Conservation (phyloP, 192 early-diverging fungal species). For the Allomyces arbusculus region DNA sequence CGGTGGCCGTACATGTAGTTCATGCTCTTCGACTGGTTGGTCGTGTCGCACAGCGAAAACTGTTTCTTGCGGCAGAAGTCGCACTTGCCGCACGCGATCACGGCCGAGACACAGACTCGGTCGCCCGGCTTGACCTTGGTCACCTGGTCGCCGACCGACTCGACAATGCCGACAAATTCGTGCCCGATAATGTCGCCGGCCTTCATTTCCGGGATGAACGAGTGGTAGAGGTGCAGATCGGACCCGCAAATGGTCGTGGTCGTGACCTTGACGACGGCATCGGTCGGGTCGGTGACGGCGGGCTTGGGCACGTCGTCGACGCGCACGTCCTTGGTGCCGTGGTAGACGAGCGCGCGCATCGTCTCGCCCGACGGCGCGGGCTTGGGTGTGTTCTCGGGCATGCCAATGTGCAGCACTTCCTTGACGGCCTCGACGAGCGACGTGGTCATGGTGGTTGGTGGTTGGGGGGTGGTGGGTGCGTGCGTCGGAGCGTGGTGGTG, state of each 20-base stretch:
- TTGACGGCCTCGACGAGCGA: too few relatives aligned
- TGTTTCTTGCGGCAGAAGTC: slow-evolving; percentile 21
- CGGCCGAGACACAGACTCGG: slow-evolving; percentile 20
- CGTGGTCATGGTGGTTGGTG: too few relatives aligned
- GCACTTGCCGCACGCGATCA: slow-evolving; percentile 30
- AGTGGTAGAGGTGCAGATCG: slow-evolving; percentile 25
- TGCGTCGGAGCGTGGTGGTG: too few relatives aligned
- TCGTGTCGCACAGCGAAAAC: slow-evolving; percentile 25
- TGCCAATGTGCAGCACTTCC: too few relatives aligned
- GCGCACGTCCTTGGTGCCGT: too few relatives aligned
- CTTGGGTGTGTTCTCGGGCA: too few relatives aligned
- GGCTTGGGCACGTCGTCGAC: slow-evolving; percentile 11
- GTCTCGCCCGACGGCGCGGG: too few relatives aligned
- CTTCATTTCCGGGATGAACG: slow-evolving; percentile 19
- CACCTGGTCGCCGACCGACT: slow-evolving; percentile 17
- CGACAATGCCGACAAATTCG: slow-evolving; percentile 24
- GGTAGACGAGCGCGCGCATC: too few relatives aligned
- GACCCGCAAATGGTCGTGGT: slow-evolving; percentile 23
- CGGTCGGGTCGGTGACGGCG: slow-evolving; percentile 20
- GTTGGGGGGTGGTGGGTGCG: too few relatives aligned
- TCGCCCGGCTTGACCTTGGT: slow-evolving; percentile 21
- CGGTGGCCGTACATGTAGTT: slow-evolving; percentile 24
- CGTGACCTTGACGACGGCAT: slow-evolving; percentile 20
- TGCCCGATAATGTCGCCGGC: slow-evolving; percentile 28
- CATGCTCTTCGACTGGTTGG: slow-evolving; percentile 25